Evolutionary conservation across 73 alveolate genomes (phyloP).

Genomic region (Halteria grandinella): DNA sequence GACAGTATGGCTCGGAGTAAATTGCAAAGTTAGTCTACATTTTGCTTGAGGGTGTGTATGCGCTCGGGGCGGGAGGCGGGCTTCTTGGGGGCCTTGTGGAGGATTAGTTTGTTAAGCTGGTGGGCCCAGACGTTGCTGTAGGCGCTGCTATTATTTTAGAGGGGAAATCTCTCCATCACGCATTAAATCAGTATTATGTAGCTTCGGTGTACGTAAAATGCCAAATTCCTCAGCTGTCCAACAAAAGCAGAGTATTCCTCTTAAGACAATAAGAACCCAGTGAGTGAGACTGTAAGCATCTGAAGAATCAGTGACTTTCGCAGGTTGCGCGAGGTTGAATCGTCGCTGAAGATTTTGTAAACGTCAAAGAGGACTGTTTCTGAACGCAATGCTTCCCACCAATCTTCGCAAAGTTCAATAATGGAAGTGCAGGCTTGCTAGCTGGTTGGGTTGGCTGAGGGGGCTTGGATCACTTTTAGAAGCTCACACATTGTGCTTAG

Average conservation of each 20-base stretch:
- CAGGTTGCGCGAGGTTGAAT: conserved; percentile 13
- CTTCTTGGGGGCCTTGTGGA: neutral
- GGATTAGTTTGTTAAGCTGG: neutral
- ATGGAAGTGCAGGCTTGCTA: too few species aligned
- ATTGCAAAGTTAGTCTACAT: conserved; percentile 15
- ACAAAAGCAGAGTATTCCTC: conserved; percentile 13
- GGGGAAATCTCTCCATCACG: conserved; percentile 60
- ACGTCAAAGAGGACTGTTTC: conserved; percentile 28
- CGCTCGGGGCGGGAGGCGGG: neutral
- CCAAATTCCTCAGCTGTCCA: conserved; percentile 40
- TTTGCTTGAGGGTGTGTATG: conserved; percentile 9
- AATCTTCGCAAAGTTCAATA: conserved; percentile 45
- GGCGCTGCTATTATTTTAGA: conserved; percentile 43
- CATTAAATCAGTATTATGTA: conserved; percentile 56
- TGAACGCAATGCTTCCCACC: conserved; percentile 46
- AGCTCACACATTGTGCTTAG: neutral
- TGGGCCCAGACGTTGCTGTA: conserved; percentile 70
- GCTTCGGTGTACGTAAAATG: conserved; percentile 56
- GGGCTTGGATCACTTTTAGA: neutral
- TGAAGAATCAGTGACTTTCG: conserved; percentile 36
- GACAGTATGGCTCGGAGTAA: conserved; percentile 6
- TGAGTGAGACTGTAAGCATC: conserved; percentile 29
- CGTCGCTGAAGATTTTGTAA: conserved; percentile 57
- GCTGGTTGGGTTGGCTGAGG: neutral
- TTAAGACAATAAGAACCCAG: conserved; percentile 18